These are phyloP conservation scores for Salix brachista DNA, from an alignment of 345 rosid species.

Conservation along the genomic window DNA sequence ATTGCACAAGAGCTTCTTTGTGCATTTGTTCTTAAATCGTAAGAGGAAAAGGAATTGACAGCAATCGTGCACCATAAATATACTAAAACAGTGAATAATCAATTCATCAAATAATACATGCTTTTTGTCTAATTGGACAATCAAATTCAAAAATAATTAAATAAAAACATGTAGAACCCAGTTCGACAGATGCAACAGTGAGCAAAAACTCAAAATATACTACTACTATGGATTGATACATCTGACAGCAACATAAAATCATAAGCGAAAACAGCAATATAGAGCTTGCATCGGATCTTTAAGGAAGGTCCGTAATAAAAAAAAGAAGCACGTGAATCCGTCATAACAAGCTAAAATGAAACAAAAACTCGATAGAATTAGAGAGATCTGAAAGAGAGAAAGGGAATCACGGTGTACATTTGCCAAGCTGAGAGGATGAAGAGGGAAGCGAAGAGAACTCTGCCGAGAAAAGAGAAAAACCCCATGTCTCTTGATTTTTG, in stretches of 20 bases:
- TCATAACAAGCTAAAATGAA: not conserved
- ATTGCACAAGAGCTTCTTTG: not conserved
- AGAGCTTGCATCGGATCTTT: not conserved
- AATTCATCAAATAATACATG: not conserved
- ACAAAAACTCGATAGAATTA: not conserved
- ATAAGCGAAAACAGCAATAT: not conserved
- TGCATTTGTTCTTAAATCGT: not conserved
- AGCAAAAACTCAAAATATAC: not conserved
- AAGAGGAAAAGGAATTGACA: not conserved
- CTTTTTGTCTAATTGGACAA: not conserved
- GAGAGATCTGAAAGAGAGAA: conserved; percentile 14
- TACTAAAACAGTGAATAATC: not conserved
- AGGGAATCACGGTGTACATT: conserved; percentile 38
- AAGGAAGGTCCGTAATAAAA: not conserved
- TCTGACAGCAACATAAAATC: not conserved
- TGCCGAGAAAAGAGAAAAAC: conserved; percentile 81
- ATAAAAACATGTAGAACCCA: not conserved
- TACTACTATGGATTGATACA: not conserved
- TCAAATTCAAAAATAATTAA: not conserved
- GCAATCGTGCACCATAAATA: not conserved
- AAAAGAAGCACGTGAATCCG: not conserved
- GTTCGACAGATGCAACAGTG: not conserved
- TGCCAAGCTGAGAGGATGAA: conserved; percentile 94
- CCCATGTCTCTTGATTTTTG: conserved; percentile 49
- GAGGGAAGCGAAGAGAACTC: conserved; percentile 84